These are phyloP conservation scores for Ophiobolus disseminans DNA, from an alignment of 2,329 filamentous ascomycete genomes.

Conservation along the genomic window DNA sequence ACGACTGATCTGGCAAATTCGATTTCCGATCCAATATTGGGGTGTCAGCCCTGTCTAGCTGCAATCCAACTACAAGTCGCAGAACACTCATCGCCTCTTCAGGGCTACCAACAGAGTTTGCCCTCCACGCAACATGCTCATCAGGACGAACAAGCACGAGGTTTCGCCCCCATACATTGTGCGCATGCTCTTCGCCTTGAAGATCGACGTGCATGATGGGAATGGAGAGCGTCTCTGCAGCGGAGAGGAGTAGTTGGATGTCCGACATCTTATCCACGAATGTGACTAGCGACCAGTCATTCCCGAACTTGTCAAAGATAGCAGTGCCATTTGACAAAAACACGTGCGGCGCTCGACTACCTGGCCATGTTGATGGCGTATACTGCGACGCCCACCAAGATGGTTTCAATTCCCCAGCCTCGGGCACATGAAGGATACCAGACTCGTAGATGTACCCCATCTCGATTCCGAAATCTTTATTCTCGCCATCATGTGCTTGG, in stretches of 20 bases:
- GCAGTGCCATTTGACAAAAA: constrained; percentile 37
- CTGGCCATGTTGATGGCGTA: constrained; percentile 40
- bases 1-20: not conserved
- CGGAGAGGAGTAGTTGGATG: not conserved
- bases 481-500: constrained; percentile 29
- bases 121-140: constrained; percentile 38
- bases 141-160: constrained; percentile 37
- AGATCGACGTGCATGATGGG: constrained; percentile 24
- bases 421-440: constrained; percentile 6
- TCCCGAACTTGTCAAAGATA: constrained; percentile 37
- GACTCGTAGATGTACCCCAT: constrained; percentile 32
- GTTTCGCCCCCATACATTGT: constrained; percentile 31
- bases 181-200: constrained; percentile 24
- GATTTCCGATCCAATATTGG: not conserved
- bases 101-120: not conserved
- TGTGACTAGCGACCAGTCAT: constrained; percentile 26
- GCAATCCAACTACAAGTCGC: not conserved
- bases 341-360: constrained; percentile 41
- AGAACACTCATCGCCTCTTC: not conserved
- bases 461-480: constrained; percentile 36
- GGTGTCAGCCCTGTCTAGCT: not conserved
- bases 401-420: constrained; percentile 19
- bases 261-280: constrained; percentile 10
- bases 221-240: constrained; percentile 8
- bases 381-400: constrained; percentile 14